These are phyloP conservation scores for Allantophomopsis lycopodina DNA, from an alignment of 2,329 filamentous ascomycete genomes.

Conservation along the genomic window DNA sequence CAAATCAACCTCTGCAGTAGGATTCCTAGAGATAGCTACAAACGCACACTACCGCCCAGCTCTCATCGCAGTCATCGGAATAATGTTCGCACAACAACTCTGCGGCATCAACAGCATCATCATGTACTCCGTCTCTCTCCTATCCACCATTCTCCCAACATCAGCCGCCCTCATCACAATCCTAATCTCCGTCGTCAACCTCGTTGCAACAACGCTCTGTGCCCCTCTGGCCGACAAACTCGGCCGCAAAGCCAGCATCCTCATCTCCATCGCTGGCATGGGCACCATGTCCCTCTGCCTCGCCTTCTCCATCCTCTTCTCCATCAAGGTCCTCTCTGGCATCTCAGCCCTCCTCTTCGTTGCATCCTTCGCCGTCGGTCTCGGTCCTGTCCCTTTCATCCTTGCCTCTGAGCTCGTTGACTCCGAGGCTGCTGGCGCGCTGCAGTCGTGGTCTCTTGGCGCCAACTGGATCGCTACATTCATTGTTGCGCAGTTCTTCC, in stretches of 20 bases:
- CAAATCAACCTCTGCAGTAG: conserved; percentile 27
- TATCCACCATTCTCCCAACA: conserved; percentile 67
- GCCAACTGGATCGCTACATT: conserved; percentile 89
- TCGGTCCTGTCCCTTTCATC: conserved; percentile 92
- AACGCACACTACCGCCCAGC: conserved; percentile 58
- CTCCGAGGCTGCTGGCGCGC: conserved; percentile 79
- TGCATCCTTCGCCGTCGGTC: conserved; percentile 74
- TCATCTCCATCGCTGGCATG: conserved; percentile 76
- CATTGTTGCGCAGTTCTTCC: conserved; percentile 88
- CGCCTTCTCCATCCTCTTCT: conserved; percentile 65
- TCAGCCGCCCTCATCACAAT: conserved; percentile 79
- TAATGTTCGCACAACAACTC: conserved; percentile 88
- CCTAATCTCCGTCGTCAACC: conserved; percentile 73
- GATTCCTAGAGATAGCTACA: conserved; percentile 50
- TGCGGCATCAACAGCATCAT: conserved; percentile 94
- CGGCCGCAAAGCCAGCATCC: conserved; percentile 73
- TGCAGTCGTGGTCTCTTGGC: conserved; percentile 76
- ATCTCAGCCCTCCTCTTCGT: conserved; percentile 77
- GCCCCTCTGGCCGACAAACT: conserved; percentile 78
- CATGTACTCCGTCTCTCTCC: conserved; percentile 93
- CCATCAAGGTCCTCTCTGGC: conserved; percentile 63
- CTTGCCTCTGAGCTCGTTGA: conserved; percentile 83
- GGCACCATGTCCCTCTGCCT: conserved; percentile 64
- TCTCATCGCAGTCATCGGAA: conserved; percentile 71
- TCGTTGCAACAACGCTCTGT: conserved; percentile 67